Evolutionary conservation across 805 yeast species (phyloP), one percentile per base, ranked within the genome.

Genomic region (Naumovozyma baii): DNA sequence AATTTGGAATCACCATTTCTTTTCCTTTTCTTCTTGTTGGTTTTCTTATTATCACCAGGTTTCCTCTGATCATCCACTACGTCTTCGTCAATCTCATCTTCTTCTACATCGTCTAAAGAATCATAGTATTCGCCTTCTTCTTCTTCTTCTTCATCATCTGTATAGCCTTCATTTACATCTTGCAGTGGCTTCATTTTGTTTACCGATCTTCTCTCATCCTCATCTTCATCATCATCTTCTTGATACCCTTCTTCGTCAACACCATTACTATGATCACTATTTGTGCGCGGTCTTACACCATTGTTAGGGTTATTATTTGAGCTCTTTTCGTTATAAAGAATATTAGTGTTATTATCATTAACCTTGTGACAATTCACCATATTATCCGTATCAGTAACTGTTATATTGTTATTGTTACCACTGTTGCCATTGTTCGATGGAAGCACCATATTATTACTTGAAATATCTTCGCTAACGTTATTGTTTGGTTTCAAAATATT

Each of bases 211-310:
- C 26, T 10, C 13, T 30, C 31, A 14, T 38, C 44, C 16, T 43
- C 43, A 22, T 40, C 48, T 13, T 42, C 42, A 15, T 46, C 50
- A 33, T 46, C 50, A 29, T 46, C 48, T 33, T 46, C 50, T 30
- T 46, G 49, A 31, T 46, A 46, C 12, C 49, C 50, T 3, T 46
- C 47, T n/a, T 46, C 50, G 18, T 44, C 50, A 8, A 29, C 36
- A 12, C 20, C 38, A 18, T 39, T 33, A 32, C 32, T 22, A 22
- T 22, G 26, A 22, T 10, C 10, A 22, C 26, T 22, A 10, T 22
- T 22, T 22, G 9, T 7, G 9, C 26, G 7, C 7, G 26, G 26
- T 22, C 26, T 7, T 22, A 10, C 7, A 7, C 26, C 26, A 22
- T 10, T 22, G 26, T 10, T 10, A 10, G 26, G 9, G 10, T 22